These are phyloP conservation scores for Rubroshorea leprosula DNA, from an alignment of 345 rosid genomes.

Conservation along the genomic window DNA sequence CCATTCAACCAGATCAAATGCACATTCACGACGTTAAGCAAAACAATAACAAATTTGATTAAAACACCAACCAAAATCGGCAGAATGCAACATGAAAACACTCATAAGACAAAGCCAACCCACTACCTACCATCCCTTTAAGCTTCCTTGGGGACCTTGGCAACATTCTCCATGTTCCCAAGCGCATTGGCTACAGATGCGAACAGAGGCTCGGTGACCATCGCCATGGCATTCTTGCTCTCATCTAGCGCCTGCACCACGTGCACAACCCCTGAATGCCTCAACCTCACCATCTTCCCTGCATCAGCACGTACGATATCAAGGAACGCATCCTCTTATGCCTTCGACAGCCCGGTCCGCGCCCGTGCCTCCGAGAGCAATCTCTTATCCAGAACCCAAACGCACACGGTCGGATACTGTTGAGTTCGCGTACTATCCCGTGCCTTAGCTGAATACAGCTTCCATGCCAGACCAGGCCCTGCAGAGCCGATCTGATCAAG, in stretches of 20 bases:
- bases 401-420: conserved; percentile 89
- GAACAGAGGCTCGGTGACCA: conserved; percentile 94
- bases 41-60: not conserved
- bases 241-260: conserved; percentile 96
- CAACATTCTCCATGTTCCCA: conserved; percentile 77
- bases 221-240: conserved; percentile 88
- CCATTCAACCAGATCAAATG: not conserved
- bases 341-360: conserved; percentile 78
- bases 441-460: conserved; percentile 66
- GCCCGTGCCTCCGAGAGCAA: conserved; percentile 64
- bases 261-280: conserved; percentile 97
- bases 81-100: not conserved
- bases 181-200: conserved; percentile 85
- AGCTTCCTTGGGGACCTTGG: conserved; percentile 82
- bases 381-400: conserved; percentile 92
- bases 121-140: conserved; percentile 62
- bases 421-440: conserved; percentile 70
- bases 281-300: conserved; percentile 63
- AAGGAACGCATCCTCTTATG: conserved; percentile 76
- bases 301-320: conserved; percentile 88
- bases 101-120: not conserved
- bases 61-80: not conserved
- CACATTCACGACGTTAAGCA: not conserved
- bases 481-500: conserved; percentile 98
- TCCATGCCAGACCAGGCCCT: conserved; percentile 97